These are phyloP conservation scores for Plectosphaerella sp. DNA, from an alignment of 2,329 filamentous ascomycete genomes.

Conservation along the genomic window DNA sequence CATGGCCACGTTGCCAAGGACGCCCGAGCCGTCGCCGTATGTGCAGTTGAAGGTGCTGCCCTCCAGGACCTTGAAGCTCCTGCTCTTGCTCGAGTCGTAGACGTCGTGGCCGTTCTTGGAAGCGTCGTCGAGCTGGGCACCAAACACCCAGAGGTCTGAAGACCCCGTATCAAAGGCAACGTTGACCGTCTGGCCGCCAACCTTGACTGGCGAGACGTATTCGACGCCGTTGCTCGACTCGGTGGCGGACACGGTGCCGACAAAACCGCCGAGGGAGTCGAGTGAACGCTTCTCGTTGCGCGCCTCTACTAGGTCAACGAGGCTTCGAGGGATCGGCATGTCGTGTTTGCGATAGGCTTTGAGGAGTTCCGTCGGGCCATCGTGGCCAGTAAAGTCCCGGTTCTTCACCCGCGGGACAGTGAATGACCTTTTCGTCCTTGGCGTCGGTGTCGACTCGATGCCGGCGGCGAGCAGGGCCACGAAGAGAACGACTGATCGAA, in stretches of 20 bases:
- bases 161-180: slow-evolving; percentile 76
- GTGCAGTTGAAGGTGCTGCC: slow-evolving; percentile 56
- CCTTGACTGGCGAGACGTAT: slow-evolving; percentile 65
- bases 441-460: slow-evolving; percentile 17
- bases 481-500: slow-evolving; percentile 8
- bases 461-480: slow-evolving; percentile 12
- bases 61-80: slow-evolving; percentile 22
- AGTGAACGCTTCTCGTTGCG: slow-evolving; percentile 5
- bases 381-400: slow-evolving; percentile 44
- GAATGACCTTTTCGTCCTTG: slow-evolving; percentile 53
- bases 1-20: slow-evolving; percentile 60
- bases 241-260: slow-evolving; percentile 58
- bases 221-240: slow-evolving; percentile 63
- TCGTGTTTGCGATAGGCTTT: slow-evolving; percentile 67
- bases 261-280: slow-evolving; percentile 12
- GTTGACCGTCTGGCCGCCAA: slow-evolving; percentile 65
- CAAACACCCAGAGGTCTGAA: slow-evolving; percentile 72
- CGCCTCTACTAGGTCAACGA: slow-evolving; percentile 21
- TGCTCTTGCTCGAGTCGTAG: slow-evolving; percentile 31
- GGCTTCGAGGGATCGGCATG: slow-evolving; percentile 41
- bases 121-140: slow-evolving; percentile 45
- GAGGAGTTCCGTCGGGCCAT: slow-evolving; percentile 58
- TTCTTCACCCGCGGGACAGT: slow-evolving; percentile 55
- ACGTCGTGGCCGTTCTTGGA: slow-evolving; percentile 42
- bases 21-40: slow-evolving; percentile 66